Base-by-base conservation (phyloP, 768 basidiomycete species). In the Boletus rubescentipes region DNA sequence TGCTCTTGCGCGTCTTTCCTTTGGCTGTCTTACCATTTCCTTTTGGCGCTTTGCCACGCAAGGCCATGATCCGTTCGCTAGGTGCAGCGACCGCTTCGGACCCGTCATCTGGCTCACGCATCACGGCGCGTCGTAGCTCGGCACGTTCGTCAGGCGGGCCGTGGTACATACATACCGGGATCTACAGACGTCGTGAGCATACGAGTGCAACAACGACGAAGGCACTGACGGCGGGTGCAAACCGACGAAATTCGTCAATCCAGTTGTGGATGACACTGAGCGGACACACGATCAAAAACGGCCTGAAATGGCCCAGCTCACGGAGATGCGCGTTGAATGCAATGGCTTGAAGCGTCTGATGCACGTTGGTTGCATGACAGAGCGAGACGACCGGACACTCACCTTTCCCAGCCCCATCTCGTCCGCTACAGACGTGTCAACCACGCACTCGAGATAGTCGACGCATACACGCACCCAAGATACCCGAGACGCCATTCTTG, bases 391-490 rank as follows among this genome's bases (percentile, higher is more conserved):
- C 1, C 1, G 10, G 31, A 48, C 42, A 59, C 69, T 32, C 56
- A 86, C 87, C 79, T 89, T 93, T 46, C 93, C 93, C 2, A 96
- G 74, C 18, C 93, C 94, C 94, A 97, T 97, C 68, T 97, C 94
- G 62, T 97, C 94, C 26, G 94, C 94, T 85, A 70, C 34, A 9
- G 15, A 46, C 20, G 5, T 12, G 18, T 55, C 20, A 46, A 37
- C 15, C 2, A 67, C 37, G 62, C 62, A 38, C 11, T 1, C 1
- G 11, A 46, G 16, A 3, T 2, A 72, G 32, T 10, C 59, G 67
- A 42, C 31, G 20, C n/a, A 14, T 26, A 21, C 32, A 67, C 80
- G 34, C 54, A 88, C 87, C 88, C 37, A 91, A 61, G 54, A 91
- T 91, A 1, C 90, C 90, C 1, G 85, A 86, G 20, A 91, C 87